Evolutionary conservation across 345 rosid species (phyloP).

Genomic region (Citrus australasica): DNA sequence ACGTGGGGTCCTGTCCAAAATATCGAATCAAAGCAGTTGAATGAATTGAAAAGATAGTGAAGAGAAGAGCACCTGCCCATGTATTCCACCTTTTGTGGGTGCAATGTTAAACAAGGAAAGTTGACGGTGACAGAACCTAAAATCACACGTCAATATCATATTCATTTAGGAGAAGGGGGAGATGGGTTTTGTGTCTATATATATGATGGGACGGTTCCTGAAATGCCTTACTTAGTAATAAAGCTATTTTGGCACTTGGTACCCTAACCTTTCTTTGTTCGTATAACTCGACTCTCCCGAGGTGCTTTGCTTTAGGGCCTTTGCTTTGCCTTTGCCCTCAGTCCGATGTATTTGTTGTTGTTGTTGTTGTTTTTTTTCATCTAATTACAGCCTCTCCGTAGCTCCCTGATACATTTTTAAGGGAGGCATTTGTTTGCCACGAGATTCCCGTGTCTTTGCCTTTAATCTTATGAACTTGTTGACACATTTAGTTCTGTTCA

Average conservation of each 20-base stretch:
- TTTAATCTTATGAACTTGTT: neutral
- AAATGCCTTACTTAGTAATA: slow-evolving; percentile 46
- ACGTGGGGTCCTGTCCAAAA: neutral
- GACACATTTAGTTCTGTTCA: slow-evolving; percentile 18
- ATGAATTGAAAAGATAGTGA: slow-evolving; percentile 40
- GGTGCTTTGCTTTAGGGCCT: slow-evolving; percentile 12
- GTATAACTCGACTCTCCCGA: slow-evolving; percentile 66
- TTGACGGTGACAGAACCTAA: slow-evolving; percentile 53
- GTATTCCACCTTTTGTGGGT: slow-evolving; percentile 74
- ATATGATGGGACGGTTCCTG: slow-evolving; percentile 75
- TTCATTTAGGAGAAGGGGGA: neutral
- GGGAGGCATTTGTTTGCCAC: slow-evolving; percentile 14
- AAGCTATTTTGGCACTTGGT: slow-evolving; percentile 45
- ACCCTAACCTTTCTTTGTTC: slow-evolving; percentile 50
- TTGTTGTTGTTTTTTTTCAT: neutral
- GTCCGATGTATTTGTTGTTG: slow-evolving; percentile 15
- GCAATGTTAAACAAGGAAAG: slow-evolving; percentile 69
- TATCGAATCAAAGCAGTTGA: neutral
- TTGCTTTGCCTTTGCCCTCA: slow-evolving; percentile 12
- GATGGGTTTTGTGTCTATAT: slow-evolving; percentile 18
- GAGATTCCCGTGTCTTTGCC: slow-evolving; percentile 22
- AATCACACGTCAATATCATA: slow-evolving; percentile 61
- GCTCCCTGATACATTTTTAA: neutral
- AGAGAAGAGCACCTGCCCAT: slow-evolving; percentile 39
- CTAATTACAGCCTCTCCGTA: neutral